A percentile compares a stretch with the other conserved stretches of the same genome.
Conservation (phyloP, 495 filamentous ascomycete species). For the Aspergillus mulundensis region DNA sequence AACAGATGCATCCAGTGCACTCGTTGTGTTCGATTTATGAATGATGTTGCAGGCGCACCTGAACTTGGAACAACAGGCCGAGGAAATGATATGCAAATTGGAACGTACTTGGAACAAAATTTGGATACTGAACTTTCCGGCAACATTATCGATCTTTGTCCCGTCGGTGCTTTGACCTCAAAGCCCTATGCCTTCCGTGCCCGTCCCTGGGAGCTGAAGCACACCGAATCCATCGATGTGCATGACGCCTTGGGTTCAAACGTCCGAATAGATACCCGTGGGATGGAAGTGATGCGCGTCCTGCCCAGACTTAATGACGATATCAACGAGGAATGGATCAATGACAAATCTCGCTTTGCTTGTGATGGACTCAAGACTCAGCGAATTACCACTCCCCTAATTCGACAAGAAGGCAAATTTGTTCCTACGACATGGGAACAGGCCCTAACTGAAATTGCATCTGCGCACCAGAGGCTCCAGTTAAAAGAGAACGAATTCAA, state of each 20-base stretch:
- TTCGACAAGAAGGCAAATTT: slow-evolving; percentile 84
- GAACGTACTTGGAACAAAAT: slow-evolving; percentile 90
- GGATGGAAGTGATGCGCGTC: slow-evolving; percentile 95
- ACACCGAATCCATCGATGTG: slow-evolving; percentile 91
- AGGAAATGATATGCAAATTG: slow-evolving; percentile 96
- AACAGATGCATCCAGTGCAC: slow-evolving; percentile 99
- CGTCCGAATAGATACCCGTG: slow-evolving; percentile 86
- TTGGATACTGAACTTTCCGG: slow-evolving; percentile 91
- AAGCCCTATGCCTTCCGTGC: slow-evolving; percentile 98
- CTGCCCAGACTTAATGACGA: slow-evolving; percentile 92
- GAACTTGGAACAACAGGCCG: slow-evolving; percentile 91
- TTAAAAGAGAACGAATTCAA: slow-evolving; percentile 93
- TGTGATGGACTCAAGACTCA: slow-evolving; percentile 97
- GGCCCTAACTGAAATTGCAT: slow-evolving; percentile 77
- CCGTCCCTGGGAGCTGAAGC: slow-evolving; percentile 91
- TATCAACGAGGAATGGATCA: slow-evolving; percentile 99
- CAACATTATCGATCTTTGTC: slow-evolving; percentile 97
- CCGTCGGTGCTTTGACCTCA: slow-evolving; percentile 90
- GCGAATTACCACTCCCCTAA: slow-evolving; percentile 83
- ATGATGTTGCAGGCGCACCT: slow-evolving; percentile 92
- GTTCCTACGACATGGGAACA: slow-evolving; percentile 91
- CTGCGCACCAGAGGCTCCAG: slow-evolving; percentile 67
- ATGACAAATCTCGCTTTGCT: slow-evolving; percentile 95
- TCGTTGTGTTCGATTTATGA: slow-evolving; percentile 94
- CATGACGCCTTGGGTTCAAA: slow-evolving; percentile 89